A percentile compares a stretch with the other conserved stretches of the same genome.
Conservation (phyloP, 2,329 filamentous ascomycete genomes). For the Teratosphaeria nubilosa region DNA sequence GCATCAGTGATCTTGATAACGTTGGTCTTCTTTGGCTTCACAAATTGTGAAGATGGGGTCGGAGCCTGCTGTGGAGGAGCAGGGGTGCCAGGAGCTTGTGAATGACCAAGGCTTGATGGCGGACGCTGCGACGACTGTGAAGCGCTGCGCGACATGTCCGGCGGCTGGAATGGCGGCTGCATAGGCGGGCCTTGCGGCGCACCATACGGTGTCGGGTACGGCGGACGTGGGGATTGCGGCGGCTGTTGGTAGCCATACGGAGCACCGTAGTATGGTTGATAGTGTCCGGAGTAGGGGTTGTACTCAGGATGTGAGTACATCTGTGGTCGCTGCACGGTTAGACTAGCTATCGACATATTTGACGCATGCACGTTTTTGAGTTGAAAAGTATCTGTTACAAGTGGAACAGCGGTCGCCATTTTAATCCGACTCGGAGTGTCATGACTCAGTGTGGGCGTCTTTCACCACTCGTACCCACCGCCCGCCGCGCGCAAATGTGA, state of each 20-base stretch:
- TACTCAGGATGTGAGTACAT: slow-evolving; percentile 47
- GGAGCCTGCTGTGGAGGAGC: slow-evolving; percentile 20
- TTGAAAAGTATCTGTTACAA: not conserved
- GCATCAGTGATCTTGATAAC: slow-evolving; percentile 78
- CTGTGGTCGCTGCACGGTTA: slow-evolving; percentile 2
- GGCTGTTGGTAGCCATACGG: slow-evolving; percentile 36
- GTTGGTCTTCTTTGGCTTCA: slow-evolving; percentile 55
- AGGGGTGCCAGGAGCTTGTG: slow-evolving; percentile 28
- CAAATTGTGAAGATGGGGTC: slow-evolving; percentile 37
- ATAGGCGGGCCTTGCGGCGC: slow-evolving; percentile 34
- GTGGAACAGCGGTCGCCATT: not conserved
- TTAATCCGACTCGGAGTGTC: not conserved
- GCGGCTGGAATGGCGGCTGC: slow-evolving; percentile 48
- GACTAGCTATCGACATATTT: slow-evolving; percentile 43
- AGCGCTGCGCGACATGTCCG: slow-evolving; percentile 69
- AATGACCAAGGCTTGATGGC: slow-evolving; percentile 50
- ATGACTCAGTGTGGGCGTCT: not conserved
- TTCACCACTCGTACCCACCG: not conserved
- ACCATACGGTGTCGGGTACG: slow-evolving; percentile 40
- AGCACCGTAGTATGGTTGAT: slow-evolving; percentile 36
- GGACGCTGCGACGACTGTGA: slow-evolving; percentile 64
- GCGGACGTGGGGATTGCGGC: slow-evolving; percentile 35
- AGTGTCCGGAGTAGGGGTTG: slow-evolving; percentile 37
- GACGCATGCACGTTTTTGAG: not conserved
- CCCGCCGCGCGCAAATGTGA: not conserved